Base-by-base conservation (phyloP, 2,329 filamentous ascomycete species). In the Domatiomyces globalis region DNA sequence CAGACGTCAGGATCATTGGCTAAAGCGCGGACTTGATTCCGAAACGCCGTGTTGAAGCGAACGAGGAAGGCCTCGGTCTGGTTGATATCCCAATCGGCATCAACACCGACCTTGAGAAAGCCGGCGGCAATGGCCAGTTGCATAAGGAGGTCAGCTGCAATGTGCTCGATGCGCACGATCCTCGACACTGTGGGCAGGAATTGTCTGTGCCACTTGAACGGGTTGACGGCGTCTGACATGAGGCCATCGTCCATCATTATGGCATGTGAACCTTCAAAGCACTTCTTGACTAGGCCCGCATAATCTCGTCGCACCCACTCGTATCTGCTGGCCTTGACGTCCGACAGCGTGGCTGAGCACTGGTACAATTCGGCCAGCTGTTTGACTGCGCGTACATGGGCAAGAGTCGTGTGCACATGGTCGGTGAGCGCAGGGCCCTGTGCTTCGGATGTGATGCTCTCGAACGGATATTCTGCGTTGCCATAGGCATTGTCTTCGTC, bases 161-260 rank as follows among this genome's bases (percentile, higher is more conserved):
- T 63, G 1, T 79, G 75, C 66, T 94, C 87, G 56, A 94, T 85
- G 7, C 86, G 77, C 17, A 90, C 80, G 50, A 94, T 87, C 22
- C 84, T 78, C 59, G 79, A 84, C 6, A 74, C 70, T 49, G 77
- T 78, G 18, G 72, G 69, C 0, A 81, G 82, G 57, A 84, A 84
- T 19, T 73, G 68, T 62, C 84, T 75, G 62, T 87, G 82, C 76
- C 80, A 84, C 4, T 69, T 62, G 58, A 79, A 85, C 0, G 72
- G 64, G 58, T 84, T 75, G 1, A 79, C 75, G 6, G 76, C 73
- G 1, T 70, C 69, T 12, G 71, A 69, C 49, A 77, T 74, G 6
- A 90, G 68, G 0, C 85, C 83, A 65, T 92, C 86, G 58, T 92
- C 87, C n/a, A 94, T 75, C 1, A 94, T 72, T 9, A 90, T 72